A percentile compares a stretch with the other conserved stretches of the same genome.
phyloP scores from a whole-genome alignment of 192 early-diverging fungal genomes.

The Podila epicladia region DNA sequence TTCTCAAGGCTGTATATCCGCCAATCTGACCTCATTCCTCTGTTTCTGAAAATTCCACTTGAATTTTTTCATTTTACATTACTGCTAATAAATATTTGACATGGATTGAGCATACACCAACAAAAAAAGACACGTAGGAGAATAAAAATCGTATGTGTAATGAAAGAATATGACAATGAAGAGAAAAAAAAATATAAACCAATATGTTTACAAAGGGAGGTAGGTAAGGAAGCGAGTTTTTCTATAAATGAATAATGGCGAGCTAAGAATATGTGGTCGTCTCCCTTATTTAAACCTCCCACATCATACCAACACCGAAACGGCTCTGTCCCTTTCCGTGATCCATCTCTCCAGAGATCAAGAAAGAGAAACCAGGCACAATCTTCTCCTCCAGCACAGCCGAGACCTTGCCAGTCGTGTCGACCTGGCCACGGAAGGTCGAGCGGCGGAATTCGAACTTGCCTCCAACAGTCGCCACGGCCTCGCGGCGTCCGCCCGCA shows the following conservation, averaged over 20 bases:
- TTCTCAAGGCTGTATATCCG: constrained; percentile 31
- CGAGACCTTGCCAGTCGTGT: constrained; percentile 88
- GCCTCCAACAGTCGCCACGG: constrained; percentile 93
- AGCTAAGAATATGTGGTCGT: neutral
- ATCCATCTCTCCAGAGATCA: constrained; percentile 94
- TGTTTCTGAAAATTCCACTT: neutral
- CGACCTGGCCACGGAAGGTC: constrained; percentile 91
- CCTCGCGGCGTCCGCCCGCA: constrained; percentile 81
- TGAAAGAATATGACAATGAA: too few relatives aligned
- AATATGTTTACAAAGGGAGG: too few relatives aligned
- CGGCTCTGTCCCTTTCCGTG: constrained; percentile 89
- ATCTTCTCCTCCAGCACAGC: constrained; percentile 96
- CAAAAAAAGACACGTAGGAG: too few relatives aligned
- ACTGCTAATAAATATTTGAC: too few relatives aligned
- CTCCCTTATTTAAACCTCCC: constrained; percentile 73
- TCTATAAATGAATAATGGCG: neutral
- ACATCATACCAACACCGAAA: constrained; percentile 88
- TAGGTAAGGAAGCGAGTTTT: neutral
- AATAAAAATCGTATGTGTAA: too few relatives aligned
- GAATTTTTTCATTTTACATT: too few relatives aligned
- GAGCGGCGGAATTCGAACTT: constrained; percentile 96
- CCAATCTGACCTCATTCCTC: constrained; percentile 14
- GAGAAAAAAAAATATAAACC: too few relatives aligned
- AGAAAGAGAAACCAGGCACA: constrained; percentile 91
- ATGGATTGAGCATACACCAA: too few relatives aligned